Conservation (phyloP, 2,329 filamentous ascomycete genomes). For the Hirsutella rhossiliensis region DNA sequence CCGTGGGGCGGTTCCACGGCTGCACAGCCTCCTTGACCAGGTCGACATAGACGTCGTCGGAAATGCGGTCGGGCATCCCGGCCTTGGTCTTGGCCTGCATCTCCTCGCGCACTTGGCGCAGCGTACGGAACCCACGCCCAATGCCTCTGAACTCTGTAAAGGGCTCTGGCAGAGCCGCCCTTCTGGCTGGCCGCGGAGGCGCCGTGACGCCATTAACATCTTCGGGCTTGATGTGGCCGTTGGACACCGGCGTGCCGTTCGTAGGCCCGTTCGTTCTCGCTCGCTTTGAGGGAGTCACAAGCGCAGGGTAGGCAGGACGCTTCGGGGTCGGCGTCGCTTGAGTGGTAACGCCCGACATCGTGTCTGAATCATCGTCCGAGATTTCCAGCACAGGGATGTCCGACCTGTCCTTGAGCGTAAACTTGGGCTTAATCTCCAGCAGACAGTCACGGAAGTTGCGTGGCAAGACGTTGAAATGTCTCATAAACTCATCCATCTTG, state of each 20-base stretch:
- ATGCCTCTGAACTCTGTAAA: conserved; percentile 27
- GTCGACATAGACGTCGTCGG: conserved; percentile 46
- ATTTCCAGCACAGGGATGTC: conserved; percentile 25
- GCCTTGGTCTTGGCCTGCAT: conserved; percentile 42
- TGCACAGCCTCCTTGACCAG: conserved; percentile 44
- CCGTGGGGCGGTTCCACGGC: conserved; percentile 44
- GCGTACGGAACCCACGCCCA: conserved; percentile 29
- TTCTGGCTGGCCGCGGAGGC: conserved; percentile 5
- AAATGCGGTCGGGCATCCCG: conserved; percentile 46
- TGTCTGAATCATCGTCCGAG: conserved; percentile 25
- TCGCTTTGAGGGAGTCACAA: conserved; percentile 22
- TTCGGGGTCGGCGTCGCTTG: conserved; percentile 16
- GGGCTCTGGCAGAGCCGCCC: conserved; percentile 14
- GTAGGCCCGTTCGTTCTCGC: conserved; percentile 10
- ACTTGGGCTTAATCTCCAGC: conserved; percentile 32
- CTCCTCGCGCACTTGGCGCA: conserved; percentile 39
- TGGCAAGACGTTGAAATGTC: conserved; percentile 32
- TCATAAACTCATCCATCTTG: conserved; percentile 33
- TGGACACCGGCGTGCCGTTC: background rate
- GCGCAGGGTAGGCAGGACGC: conserved; percentile 13
- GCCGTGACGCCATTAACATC: conserved; percentile 17
- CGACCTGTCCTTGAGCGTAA: conserved; percentile 26
- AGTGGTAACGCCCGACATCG: conserved; percentile 10
- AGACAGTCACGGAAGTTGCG: conserved; percentile 38
- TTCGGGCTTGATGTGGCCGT: conserved; percentile 23